Percentiles rank a stretch among this genome's conserved stretches.
phyloP scores from a whole-genome alignment of 2,329 filamentous ascomycete genomes.

The Biscogniauxia sp. region DNA sequence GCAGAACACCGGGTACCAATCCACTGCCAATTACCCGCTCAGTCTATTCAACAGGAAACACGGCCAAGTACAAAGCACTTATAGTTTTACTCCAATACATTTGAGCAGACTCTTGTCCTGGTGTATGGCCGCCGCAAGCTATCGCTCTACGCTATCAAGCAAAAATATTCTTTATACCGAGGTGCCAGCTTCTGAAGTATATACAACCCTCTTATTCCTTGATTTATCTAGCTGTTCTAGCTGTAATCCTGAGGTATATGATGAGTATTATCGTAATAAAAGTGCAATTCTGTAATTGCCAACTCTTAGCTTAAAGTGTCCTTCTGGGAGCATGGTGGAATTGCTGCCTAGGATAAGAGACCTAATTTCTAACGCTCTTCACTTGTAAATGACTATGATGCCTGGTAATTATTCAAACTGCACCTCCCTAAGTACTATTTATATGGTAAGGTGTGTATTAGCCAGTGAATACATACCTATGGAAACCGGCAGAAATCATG shows the following conservation, averaged over 20 bases:
- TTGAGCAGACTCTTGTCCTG: background rate
- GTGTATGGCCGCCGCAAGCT: background rate
- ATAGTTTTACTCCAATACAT: background rate
- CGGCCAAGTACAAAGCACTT: background rate
- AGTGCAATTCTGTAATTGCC: background rate
- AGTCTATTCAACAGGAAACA: background rate
- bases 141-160: background rate
- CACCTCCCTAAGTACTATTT: too few species aligned
- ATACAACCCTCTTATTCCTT: background rate
- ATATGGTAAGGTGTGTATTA: too few species aligned
- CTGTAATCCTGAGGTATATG: background rate
- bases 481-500: too few species aligned
- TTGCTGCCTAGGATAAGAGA: too few species aligned
- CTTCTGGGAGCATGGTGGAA: too few species aligned
- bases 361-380: too few species aligned
- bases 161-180: background rate
- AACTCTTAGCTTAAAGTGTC: background rate
- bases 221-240: background rate
- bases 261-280: background rate
- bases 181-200: background rate
- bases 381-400: too few species aligned
- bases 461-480: too few species aligned
- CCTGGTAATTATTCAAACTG: too few species aligned
- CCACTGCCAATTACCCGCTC: background rate
- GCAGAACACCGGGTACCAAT: background rate